Conservation (phyloP, 495 filamentous ascomycete genomes). For the Aspergillus incahuasiensis region DNA sequence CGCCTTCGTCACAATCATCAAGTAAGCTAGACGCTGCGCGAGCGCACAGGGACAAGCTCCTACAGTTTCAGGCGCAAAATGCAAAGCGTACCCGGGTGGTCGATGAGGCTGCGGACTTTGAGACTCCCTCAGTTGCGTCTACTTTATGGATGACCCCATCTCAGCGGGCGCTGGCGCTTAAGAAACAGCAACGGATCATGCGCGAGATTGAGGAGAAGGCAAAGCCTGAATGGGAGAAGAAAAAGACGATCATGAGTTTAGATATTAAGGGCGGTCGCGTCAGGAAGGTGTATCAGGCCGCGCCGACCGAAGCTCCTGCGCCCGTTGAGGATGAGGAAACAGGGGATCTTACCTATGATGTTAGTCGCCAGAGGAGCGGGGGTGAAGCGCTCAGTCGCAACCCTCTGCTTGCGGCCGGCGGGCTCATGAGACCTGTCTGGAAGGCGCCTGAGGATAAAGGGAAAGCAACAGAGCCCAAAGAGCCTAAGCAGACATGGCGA, state of each 20-base stretch:
- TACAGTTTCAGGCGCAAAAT: slow-evolving; percentile 84
- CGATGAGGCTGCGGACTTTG: slow-evolving; percentile 93
- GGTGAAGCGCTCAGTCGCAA: slow-evolving; percentile 76
- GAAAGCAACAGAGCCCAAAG: slow-evolving; percentile 35
- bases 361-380: slow-evolving; percentile 15
- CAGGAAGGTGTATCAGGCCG: slow-evolving; percentile 62
- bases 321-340: slow-evolving; percentile 34
- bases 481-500: slow-evolving; percentile 63
- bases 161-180: slow-evolving; percentile 81
- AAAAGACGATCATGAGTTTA: slow-evolving; percentile 78
- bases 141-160: slow-evolving; percentile 86
- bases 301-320: slow-evolving; percentile 20
- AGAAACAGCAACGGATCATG: slow-evolving; percentile 83
- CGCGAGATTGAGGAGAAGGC: slow-evolving; percentile 88
- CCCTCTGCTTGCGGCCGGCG: slow-evolving; percentile 65
- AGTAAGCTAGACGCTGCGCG: slow-evolving; percentile 42
- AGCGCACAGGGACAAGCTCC: slow-evolving; percentile 76
- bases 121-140: slow-evolving; percentile 60
- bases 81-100: slow-evolving; percentile 81
- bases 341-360: slow-evolving; percentile 19
- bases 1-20: slow-evolving; percentile 37
- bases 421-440: slow-evolving; percentile 76
- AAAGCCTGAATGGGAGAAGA: slow-evolving; percentile 89
- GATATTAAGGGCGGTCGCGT: slow-evolving; percentile 76
- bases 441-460: slow-evolving; percentile 44